These are phyloP conservation scores for Fusarium chuoi DNA, from an alignment of 2,329 filamentous ascomycete genomes.

Conservation along the genomic window DNA sequence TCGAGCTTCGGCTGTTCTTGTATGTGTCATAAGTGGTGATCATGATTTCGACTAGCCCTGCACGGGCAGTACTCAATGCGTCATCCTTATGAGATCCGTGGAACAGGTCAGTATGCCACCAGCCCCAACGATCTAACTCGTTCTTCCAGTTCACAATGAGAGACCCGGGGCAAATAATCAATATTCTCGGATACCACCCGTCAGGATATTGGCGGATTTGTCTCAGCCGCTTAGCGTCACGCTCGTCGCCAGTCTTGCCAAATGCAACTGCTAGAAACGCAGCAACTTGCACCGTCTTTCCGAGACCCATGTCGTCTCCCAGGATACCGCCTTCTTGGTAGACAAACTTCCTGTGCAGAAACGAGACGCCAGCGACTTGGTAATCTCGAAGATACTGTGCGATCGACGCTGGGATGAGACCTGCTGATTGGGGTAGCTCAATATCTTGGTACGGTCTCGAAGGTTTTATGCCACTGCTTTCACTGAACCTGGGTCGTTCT, in stretches of 20 bases:
- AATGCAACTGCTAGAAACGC: slow-evolving; percentile 92
- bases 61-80: slow-evolving; percentile 75
- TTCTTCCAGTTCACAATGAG: slow-evolving; percentile 92
- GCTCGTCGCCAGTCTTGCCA: slow-evolving; percentile 90
- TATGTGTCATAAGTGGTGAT: slow-evolving; percentile 96
- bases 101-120: slow-evolving; percentile 89
- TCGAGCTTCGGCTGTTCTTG: slow-evolving; percentile 74
- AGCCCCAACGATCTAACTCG: slow-evolving; percentile 90
- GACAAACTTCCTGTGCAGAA: slow-evolving; percentile 89
- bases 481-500: slow-evolving; percentile 76
- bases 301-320: slow-evolving; percentile 96
- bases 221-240: slow-evolving; percentile 87
- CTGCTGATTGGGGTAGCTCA: slow-evolving; percentile 77
- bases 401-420: slow-evolving; percentile 86
- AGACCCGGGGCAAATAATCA: slow-evolving; percentile 90
- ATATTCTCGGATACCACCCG: slow-evolving; percentile 78
- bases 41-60: slow-evolving; percentile 86
- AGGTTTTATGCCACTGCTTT: slow-evolving; percentile 66
- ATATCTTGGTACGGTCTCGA: slow-evolving; percentile 80
- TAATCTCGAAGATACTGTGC: slow-evolving; percentile 94
- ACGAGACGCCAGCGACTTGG: slow-evolving; percentile 85
- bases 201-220: slow-evolving; percentile 75
- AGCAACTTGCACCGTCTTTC: slow-evolving; percentile 96
- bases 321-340: slow-evolving; percentile 91
- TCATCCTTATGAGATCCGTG: slow-evolving; percentile 77